phyloP scores from a whole-genome alignment of 2,329 filamentous ascomycete species.

The Aspergillus fijiensis region DNA sequence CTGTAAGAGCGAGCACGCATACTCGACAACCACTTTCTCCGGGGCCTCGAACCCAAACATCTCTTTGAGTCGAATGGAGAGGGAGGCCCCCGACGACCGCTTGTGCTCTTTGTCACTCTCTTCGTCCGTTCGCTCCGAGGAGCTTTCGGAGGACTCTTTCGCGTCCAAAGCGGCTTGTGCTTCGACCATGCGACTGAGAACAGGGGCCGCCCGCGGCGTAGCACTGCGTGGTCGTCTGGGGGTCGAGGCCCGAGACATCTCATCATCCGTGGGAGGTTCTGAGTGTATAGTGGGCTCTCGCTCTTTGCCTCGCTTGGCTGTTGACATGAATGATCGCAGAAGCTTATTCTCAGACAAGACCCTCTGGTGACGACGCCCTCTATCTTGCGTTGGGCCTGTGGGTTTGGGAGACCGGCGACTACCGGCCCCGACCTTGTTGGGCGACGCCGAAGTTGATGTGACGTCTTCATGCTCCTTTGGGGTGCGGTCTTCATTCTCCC shows the following conservation, averaged over 20 bases:
- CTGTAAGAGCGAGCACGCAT: slow-evolving; percentile 89
- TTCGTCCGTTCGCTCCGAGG: slow-evolving; percentile 21
- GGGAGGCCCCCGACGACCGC: slow-evolving; percentile 51
- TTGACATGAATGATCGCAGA: slow-evolving; percentile 62
- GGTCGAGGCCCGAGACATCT: slow-evolving; percentile 18
- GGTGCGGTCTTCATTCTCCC: slow-evolving; percentile 41
- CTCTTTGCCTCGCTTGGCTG: slow-evolving; percentile 26
- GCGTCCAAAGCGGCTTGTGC: slow-evolving; percentile 62
- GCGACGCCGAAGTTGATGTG: slow-evolving; percentile 6
- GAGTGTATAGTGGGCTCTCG: slow-evolving; percentile 24
- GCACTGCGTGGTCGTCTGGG: slow-evolving; percentile 32
- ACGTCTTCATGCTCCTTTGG: slow-evolving; percentile 15
- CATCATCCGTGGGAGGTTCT: slow-evolving; percentile 18
- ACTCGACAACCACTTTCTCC: slow-evolving; percentile 86
- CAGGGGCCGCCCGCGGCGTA: slow-evolving; percentile 59
- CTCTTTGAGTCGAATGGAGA: slow-evolving; percentile 72
- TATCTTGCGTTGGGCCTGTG: slow-evolving; percentile 28
- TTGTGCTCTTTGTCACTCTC: slow-evolving; percentile 54
- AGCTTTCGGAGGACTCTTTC: slow-evolving; percentile 20
- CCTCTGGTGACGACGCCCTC: slow-evolving; percentile 54
- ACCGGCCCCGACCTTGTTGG: slow-evolving; percentile 4
- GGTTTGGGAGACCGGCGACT: slow-evolving; percentile 4
- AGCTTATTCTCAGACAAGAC: slow-evolving; percentile 63
- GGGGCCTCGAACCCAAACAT: slow-evolving; percentile 80
- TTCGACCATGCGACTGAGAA: slow-evolving; percentile 76